These are phyloP conservation scores for Kondoa subrosea DNA, from an alignment of 768 basidiomycete genomes.

Conservation along the genomic window DNA sequence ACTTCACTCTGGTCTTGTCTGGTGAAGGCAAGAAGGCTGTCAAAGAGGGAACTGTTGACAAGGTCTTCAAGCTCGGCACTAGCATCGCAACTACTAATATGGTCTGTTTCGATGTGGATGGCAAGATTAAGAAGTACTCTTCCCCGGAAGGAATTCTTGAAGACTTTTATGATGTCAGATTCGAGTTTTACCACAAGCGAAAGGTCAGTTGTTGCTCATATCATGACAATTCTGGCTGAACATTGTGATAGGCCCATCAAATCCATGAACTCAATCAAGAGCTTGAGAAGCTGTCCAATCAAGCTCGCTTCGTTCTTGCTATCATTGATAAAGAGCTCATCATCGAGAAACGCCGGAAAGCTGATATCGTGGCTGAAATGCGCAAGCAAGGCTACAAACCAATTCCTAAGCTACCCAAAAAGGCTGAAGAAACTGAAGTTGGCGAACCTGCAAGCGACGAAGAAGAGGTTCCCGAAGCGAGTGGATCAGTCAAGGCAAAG, in stretches of 20 bases:
- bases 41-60: constrained; percentile 69
- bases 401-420: constrained; percentile 63
- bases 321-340: constrained; percentile 67
- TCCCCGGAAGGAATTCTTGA: constrained; percentile 78
- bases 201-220: constrained; percentile 43
- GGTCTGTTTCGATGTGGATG: constrained; percentile 94
- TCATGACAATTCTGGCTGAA: not conserved
- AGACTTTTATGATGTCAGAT: constrained; percentile 74
- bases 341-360: constrained; percentile 75
- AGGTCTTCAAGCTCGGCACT: constrained; percentile 73
- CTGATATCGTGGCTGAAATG: constrained; percentile 65
- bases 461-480: not conserved
- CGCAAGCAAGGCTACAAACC: constrained; percentile 71
- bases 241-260: constrained; percentile 53
- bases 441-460: not conserved
- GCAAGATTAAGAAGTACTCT: constrained; percentile 85
- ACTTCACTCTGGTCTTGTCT: constrained; percentile 67
- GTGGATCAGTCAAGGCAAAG: not conserved
- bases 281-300: constrained; percentile 75
- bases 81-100: constrained; percentile 86
- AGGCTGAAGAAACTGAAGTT: constrained; percentile 42
- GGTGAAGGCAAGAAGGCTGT: constrained; percentile 69
- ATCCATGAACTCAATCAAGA: constrained; percentile 62
- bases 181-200: constrained; percentile 86
- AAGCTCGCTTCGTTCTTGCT: constrained; percentile 93